Base-by-base conservation (phyloP, 306 rosid species). In the Sphenostylis stenocarpa region DNA sequence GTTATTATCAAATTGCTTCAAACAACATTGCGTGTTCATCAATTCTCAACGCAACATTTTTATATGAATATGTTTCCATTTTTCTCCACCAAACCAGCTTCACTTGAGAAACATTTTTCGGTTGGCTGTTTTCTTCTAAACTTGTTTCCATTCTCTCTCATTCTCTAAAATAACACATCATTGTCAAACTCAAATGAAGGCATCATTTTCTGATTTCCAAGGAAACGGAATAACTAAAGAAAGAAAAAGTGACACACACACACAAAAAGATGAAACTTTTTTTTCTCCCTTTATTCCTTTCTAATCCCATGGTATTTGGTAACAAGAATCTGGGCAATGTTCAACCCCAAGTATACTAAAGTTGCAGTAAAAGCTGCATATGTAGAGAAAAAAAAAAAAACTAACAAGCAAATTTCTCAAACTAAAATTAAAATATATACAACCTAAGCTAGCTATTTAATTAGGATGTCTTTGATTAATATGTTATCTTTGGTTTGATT, bases 241-340 rank as follows among this genome's bases (percentile, higher is more conserved):
- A 77, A 36, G 26, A 64, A 72, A 72, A 73, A 45, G 82, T 36
- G 29, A 34, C 65, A 24, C 31, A 24, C 6, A 51, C 34, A 14
- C 47, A 16, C 1, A 39, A 47, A 73, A 83, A 83, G 70, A 57
- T 47, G 38, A 39, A 47, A 16, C 48, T 14, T 78, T 78, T 83
- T 78, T 71, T 49, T 38, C 36, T 8, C 2, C 62, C 76, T 83
- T 83, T 83, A 83, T 83, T 78, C 77, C 66, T 78, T 73, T 78
- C 80, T 73, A 73, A 6, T 60, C 15, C 21, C 17, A 31, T 73
- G 61, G 70, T 78, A 12, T 48, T 82, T 82, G 45, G 61, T 72
- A 67, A 41, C 28, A 57, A 53, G 86, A 77, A 82, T 82, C 76
- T 55, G 15, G 38, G 76, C 58, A 65, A 34, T 74, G 56, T 45